Base-by-base conservation (phyloP, 73 alveolate genomes). In the Paramecium sexaurelia region DNA sequence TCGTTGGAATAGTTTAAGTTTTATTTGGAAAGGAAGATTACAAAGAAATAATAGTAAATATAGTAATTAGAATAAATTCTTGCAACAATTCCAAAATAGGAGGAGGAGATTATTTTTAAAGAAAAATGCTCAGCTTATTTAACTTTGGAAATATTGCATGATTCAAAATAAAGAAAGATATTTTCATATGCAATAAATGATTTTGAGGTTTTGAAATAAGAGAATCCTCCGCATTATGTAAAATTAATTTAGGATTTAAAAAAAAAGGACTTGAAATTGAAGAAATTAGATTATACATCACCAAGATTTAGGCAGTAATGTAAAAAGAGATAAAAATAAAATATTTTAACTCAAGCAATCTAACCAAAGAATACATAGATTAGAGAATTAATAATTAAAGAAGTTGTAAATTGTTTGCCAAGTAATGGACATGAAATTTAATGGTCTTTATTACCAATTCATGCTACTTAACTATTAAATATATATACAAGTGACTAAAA, bases 291-390 rank as follows among this genome's bases (percentile, higher is more conserved):
- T 33, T 37, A 35, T 37, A 75, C 85, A 6, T 67, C 36, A 26
- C 88, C 88, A 17, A 75, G 88, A 75, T 75, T 75, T 37, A 75
- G 88, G 43, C 35, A 75, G 19, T n/a, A 75, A 75, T 75, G 88
- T 55, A 75, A 75, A 27, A 75, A 75, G 36, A 33, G 15, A 27
- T n/a, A n/a, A 17, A 75, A 75, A 75, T 20, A 55, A 19, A 3
- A 35, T 15, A 75, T 15, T 37, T 55, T 55, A 19, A 37, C 57
- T 11, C 10, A 55, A 37, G 55, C 29, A 13, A 29, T 40, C 15
- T 37, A 75, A 37, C 88, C 69, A 75, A 75, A 75, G 33, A 43
- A 40, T 20, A 75, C 56, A 32, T n/a, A 69, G 32, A 69, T 29
- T 7, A 75, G 73, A 75, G 67, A 75, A 22, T 6, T 39, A 24